Evolutionary conservation across 306 rosid species (phyloP), one percentile per base, ranked within the genome.

Genomic region (Ceratonia siliqua): DNA sequence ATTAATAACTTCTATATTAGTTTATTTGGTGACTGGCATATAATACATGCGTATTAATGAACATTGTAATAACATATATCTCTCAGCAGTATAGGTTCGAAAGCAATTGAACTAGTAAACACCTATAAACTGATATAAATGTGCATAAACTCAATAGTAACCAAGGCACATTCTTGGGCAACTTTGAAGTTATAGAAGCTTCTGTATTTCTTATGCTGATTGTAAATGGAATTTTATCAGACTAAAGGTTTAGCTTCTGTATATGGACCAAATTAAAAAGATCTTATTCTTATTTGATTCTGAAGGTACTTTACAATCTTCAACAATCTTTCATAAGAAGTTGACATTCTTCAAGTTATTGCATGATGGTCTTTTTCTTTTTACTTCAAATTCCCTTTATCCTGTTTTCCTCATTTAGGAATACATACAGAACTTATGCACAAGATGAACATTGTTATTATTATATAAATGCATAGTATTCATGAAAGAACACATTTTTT

Each of bases 251-350:
- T 22, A 32, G 62, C 62, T 79, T 55, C 45, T 55, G 4, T 10
- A 27, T 48, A 65, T 49, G 72, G 48, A 49, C 57, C 24, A 54
- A 74, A 69, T 33, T 68, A 7, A 30, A 45, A 53, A 27, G 57
- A 35, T 68, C 71, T 25, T 53, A 43, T 57, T 18, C 45, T 69
- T 32, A 35, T 42, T 73, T 25, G 36, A 22, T 21, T 10, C 10
- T 3, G 7, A 22, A 27, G 11, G 12, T 2, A 7, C 12, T 15
- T 32, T n/a, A 59, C 24, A 6, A n/a, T 28, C 2, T 58, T 15
- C 8, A 5, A 5, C 5, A 32, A 8, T 20, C 24, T 53, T 11
- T 20, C 11, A 6, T 53, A 11, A 10, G n/a, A 3, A 58, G 41
- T 2, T 24, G 11, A 10, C 39, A 3, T 25, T 12, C 8, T 13